These are phyloP conservation scores for Heritiera littoralis DNA, from an alignment of 345 rosid species.

Conservation along the genomic window DNA sequence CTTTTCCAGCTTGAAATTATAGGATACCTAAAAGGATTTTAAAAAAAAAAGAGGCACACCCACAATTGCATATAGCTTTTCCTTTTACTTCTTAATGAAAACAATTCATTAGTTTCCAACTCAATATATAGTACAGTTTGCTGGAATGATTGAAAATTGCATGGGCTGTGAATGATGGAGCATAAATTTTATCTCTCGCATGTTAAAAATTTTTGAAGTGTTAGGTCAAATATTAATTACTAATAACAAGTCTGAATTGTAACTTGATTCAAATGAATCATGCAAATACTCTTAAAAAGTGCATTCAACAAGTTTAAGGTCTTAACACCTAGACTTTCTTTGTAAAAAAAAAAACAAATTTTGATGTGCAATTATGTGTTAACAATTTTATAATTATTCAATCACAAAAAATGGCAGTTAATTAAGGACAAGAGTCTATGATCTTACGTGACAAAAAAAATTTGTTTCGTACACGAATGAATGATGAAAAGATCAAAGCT, in stretches of 20 bases:
- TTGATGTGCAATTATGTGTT: too few relatives aligned
- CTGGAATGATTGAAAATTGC: slow-evolving; percentile 1
- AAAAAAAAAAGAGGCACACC: not conserved
- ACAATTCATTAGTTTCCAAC: not conserved
- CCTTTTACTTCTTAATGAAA: not conserved
- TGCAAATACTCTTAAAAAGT: too few relatives aligned
- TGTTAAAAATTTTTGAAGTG: not conserved
- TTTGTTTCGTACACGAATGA: not conserved
- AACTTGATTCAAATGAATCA: too few relatives aligned
- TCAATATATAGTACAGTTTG: not conserved
- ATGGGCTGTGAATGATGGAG: not conserved
- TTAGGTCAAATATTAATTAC: not conserved
- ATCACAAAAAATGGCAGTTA: not conserved
- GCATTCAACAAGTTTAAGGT: too few relatives aligned
- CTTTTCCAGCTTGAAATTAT: slow-evolving; percentile 16
- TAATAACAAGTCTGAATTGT: not conserved
- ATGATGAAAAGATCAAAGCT: not conserved
- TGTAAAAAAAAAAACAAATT: too few relatives aligned
- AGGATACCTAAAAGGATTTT: slow-evolving; percentile 12
- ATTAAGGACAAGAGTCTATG: not conserved
- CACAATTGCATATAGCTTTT: not conserved
- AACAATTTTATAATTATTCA: not conserved
- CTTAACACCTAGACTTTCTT: too few relatives aligned
- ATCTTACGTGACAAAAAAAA: not conserved
- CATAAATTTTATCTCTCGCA: not conserved